Evolutionary conservation across 257 asterid species (phyloP).

Genomic region (Nemophila menziesii): DNA sequence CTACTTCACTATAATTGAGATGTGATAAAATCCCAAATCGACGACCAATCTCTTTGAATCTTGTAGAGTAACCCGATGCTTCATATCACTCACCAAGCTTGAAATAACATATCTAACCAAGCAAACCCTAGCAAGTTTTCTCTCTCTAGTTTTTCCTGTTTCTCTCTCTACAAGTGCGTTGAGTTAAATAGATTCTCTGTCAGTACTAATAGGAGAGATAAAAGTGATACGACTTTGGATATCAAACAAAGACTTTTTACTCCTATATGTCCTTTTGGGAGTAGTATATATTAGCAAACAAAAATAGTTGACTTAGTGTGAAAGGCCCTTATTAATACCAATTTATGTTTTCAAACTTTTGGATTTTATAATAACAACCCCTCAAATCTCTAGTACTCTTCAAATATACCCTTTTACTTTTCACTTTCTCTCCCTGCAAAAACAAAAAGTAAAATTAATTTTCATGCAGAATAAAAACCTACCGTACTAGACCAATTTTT

Average conservation of each 20-base stretch:
- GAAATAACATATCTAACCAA: background rate
- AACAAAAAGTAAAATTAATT: conserved; percentile 1
- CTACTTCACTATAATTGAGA: background rate
- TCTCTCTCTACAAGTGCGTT: background rate
- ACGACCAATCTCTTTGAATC: background rate
- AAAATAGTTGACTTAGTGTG: background rate
- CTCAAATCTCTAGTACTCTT: conserved; percentile 18
- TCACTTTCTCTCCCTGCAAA: conserved; percentile 10
- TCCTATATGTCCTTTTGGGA: conserved; percentile 4
- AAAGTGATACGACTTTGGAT: conserved; percentile 12
- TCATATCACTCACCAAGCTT: conserved; percentile 3
- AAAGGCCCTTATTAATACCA: conserved; percentile 21
- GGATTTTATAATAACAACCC: conserved; percentile 16
- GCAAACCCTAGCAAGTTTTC: conserved; percentile 4
- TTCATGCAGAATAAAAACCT: background rate
- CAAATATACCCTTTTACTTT: conserved; percentile 1
- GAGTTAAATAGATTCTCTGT: conserved; percentile 19
- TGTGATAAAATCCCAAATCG: background rate
- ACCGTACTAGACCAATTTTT: no score
- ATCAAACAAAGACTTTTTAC: conserved; percentile 19
- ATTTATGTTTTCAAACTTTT: conserved; percentile 5
- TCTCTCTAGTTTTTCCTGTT: background rate
- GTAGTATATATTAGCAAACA: background rate
- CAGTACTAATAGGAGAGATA: conserved; percentile 26
- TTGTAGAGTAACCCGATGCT: background rate